These are phyloP conservation scores for Amesomyces nigricolor DNA, from an alignment of 2,329 filamentous ascomycete genomes.

Conservation along the genomic window DNA sequence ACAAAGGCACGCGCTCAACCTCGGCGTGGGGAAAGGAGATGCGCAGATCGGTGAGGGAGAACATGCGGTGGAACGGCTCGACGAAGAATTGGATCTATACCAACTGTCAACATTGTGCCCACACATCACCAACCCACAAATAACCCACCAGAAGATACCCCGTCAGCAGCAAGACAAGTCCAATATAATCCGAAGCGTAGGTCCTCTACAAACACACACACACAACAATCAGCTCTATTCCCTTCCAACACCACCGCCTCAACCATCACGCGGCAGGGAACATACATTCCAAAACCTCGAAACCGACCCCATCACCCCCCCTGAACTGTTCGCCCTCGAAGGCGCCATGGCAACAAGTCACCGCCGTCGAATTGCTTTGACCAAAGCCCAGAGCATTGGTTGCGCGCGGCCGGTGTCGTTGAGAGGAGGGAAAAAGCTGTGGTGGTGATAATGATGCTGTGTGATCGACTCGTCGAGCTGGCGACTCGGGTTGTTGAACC, in stretches of 20 bases:
- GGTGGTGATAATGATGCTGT: not conserved
- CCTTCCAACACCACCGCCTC: too few species aligned
- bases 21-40: constrained; percentile 85
- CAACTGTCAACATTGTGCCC: not conserved
- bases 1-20: constrained; percentile 73
- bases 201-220: constrained; percentile 51
- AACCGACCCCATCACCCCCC: constrained; percentile 30
- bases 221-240: constrained; percentile 9
- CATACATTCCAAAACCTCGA: constrained; percentile 45
- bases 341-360: constrained; percentile 42
- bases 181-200: constrained; percentile 84
- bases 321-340: constrained; percentile 17
- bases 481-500: too few species aligned
- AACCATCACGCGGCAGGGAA: not conserved
- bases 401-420: too few species aligned
- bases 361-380: constrained; percentile 37
- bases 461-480: too few species aligned
- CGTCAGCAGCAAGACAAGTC: constrained; percentile 63
- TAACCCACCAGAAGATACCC: constrained; percentile 56
- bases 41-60: constrained; percentile 75
- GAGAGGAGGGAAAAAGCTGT: not conserved
- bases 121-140: constrained; percentile 15
- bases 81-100: constrained; percentile 60
- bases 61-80: constrained; percentile 91
- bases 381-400: constrained; percentile 35